These are phyloP conservation scores for Domatiomyces globalis DNA, from an alignment of 2,329 filamentous ascomycete species.

Conservation along the genomic window DNA sequence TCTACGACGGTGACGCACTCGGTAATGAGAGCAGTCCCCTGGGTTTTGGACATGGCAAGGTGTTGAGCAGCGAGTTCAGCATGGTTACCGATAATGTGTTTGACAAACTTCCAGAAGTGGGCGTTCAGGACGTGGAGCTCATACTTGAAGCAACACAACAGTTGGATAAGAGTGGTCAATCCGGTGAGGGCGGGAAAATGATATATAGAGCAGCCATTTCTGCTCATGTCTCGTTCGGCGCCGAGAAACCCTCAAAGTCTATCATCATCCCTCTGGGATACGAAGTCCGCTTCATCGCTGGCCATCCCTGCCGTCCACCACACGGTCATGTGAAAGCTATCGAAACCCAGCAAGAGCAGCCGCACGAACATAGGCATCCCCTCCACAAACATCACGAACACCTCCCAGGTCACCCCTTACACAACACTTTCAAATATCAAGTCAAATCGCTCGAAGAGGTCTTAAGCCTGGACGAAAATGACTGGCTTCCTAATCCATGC, in stretches of 20 bases:
- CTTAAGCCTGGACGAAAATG: neutral
- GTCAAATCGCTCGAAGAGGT: conserved; percentile 11
- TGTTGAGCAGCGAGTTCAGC: conserved; percentile 26
- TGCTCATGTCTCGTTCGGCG: conserved; percentile 13
- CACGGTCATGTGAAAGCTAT: conserved; percentile 19
- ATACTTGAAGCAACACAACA: conserved; percentile 13
- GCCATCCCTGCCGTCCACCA: conserved; percentile 39
- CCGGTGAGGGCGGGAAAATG: neutral
- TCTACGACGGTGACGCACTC: conserved; percentile 29
- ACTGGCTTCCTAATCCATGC: conserved; percentile 6
- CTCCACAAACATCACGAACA: conserved; percentile 11
- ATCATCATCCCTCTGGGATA: conserved; percentile 15
- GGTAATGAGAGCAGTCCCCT: conserved; percentile 28
- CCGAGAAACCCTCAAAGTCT: conserved; percentile 18
- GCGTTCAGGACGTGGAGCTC: conserved; percentile 17
- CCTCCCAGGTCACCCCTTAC: conserved; percentile 14
- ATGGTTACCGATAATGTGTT: conserved; percentile 24
- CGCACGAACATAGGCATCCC: conserved; percentile 3
- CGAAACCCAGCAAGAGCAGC: conserved; percentile 4
- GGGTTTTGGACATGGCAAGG: conserved; percentile 23
- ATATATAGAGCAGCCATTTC: conserved; percentile 8
- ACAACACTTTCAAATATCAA: conserved; percentile 14
- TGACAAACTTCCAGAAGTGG: conserved; percentile 10
- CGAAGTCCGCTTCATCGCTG: conserved; percentile 34
- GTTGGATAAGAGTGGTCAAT: conserved; percentile 6